Conservation (phyloP, 257 asterid species). For the Paulownia fortunei region DNA sequence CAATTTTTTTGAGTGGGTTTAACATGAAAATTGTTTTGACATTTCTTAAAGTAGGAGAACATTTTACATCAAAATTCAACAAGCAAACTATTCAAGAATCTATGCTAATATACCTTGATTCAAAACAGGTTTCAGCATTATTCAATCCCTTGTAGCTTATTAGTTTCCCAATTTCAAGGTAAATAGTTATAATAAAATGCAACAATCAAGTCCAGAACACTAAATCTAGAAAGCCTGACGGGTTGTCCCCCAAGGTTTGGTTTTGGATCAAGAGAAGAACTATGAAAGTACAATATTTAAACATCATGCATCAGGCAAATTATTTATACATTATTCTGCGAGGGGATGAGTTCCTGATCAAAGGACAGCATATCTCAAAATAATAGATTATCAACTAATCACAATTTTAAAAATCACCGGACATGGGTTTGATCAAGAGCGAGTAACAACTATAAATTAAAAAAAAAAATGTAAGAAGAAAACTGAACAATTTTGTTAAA, state of each 20-base stretch:
- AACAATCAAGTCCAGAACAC: background rate
- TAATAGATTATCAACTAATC: slow-evolving; percentile 9
- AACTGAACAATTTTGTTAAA: background rate
- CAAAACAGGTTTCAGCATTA: too few relatives aligned
- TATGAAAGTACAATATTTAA: background rate
- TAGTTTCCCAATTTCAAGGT: too few relatives aligned
- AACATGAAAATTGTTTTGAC: background rate
- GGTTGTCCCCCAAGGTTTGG: background rate
- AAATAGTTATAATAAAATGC: background rate
- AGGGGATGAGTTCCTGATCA: background rate
- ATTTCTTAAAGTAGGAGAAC: background rate
- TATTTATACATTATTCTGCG: background rate
- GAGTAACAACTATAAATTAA: slow-evolving; percentile 6
- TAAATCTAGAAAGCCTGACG: background rate
- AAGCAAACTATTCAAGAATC: background rate
- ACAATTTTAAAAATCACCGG: background rate
- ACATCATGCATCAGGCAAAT: background rate
- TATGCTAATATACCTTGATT: too few relatives aligned
- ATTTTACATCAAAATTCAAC: background rate
- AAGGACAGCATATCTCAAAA: background rate
- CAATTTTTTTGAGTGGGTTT: background rate
- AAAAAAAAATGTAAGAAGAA: background rate
- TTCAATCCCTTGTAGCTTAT: too few relatives aligned
- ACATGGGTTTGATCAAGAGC: background rate
- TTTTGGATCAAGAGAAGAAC: background rate